Evolutionary conservation across 805 yeast species (phyloP).

Genomic region (Metschnikowia aberdeeniae): DNA sequence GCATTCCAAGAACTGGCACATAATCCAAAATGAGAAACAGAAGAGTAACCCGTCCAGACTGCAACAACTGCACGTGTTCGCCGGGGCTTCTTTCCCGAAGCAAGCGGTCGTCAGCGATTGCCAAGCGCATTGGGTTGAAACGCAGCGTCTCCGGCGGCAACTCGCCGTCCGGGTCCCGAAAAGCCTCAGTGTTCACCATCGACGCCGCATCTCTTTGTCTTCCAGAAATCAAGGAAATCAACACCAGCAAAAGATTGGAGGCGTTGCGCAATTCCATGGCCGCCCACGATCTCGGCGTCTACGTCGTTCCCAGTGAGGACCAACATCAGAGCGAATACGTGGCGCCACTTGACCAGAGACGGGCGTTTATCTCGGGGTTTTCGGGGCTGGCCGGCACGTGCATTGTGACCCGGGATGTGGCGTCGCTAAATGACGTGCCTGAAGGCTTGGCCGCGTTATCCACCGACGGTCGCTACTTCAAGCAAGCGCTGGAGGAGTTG

Average conservation of each 20-base stretch:
- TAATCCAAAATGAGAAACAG: conserved; percentile 4
- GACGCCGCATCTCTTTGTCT: conserved; percentile 36
- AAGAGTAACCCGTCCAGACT: conserved; percentile 42
- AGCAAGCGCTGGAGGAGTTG: conserved; percentile 54
- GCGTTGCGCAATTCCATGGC: conserved; percentile 62
- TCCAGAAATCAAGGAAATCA: conserved; percentile 45
- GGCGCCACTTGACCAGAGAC: conserved; percentile 71
- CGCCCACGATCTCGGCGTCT: conserved; percentile 60
- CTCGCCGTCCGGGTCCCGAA: conserved; percentile 31
- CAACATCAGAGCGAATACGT: conserved; percentile 94
- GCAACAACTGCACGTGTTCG: conserved; percentile 78
- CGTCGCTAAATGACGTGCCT: conserved; percentile 48
- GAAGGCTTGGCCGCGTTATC: conserved; percentile 53
- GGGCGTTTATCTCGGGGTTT: conserved; percentile 81
- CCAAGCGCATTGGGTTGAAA: conserved; percentile 32
- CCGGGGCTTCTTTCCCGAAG: conserved; percentile 75
- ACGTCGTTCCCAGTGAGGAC: conserved; percentile 82
- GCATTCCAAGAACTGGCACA: neutral
- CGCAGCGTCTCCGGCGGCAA: conserved; percentile 10
- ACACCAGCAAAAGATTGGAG: conserved; percentile 49
- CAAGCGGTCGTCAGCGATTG: conserved; percentile 53
- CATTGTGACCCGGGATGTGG: conserved; percentile 62
- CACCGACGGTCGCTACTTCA: conserved; percentile 60
- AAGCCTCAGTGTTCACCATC: conserved; percentile 46
- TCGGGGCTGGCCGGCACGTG: conserved; percentile 94